Evolutionary conservation across 179 eudicot species (phyloP).

Genomic region (Amaranthus tricolor): DNA sequence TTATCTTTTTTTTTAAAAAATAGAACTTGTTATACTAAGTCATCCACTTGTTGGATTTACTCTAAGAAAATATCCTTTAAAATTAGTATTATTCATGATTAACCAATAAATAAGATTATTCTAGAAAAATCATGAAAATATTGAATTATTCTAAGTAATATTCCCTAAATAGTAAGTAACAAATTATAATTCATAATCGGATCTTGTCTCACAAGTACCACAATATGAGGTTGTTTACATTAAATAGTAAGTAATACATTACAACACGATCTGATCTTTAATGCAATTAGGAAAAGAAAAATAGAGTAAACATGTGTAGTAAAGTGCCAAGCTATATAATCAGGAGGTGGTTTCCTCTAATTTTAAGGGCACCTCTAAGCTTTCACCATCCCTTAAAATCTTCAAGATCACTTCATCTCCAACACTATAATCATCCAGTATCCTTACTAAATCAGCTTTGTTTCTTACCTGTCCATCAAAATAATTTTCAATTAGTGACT

Average conservation of each 20-base stretch:
- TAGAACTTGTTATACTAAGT: too few relatives aligned
- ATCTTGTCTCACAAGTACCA: too few relatives aligned
- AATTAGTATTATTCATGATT: too few relatives aligned
- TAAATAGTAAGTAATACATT: too few relatives aligned
- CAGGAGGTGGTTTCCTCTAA: conserved; percentile 65
- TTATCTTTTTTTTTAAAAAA: too few relatives aligned
- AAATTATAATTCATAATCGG: too few relatives aligned
- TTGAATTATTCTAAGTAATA: too few relatives aligned
- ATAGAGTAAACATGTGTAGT: neutral
- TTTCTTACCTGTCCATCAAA: conserved; percentile 62
- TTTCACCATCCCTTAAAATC: conserved; percentile 62
- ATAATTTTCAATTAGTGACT: conserved; percentile 7
- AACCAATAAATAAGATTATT: too few relatives aligned
- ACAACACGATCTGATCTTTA: neutral
- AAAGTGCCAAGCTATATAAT: neutral
- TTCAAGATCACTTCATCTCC: conserved; percentile 74
- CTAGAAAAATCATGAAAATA: too few relatives aligned
- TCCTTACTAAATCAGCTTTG: conserved; percentile 71
- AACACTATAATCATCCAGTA: conserved; percentile 68
- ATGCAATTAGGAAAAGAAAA: neutral
- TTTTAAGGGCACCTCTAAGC: conserved; percentile 59
- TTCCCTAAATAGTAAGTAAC: too few relatives aligned
- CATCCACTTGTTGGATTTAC: too few relatives aligned
- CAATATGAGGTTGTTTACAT: neutral
- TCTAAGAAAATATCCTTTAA: too few relatives aligned